Evolutionary conservation across 768 basidiomycete genomes (phyloP), one percentile per base, ranked within the genome.

Genomic region (Cystobasidium ongulense): DNA sequence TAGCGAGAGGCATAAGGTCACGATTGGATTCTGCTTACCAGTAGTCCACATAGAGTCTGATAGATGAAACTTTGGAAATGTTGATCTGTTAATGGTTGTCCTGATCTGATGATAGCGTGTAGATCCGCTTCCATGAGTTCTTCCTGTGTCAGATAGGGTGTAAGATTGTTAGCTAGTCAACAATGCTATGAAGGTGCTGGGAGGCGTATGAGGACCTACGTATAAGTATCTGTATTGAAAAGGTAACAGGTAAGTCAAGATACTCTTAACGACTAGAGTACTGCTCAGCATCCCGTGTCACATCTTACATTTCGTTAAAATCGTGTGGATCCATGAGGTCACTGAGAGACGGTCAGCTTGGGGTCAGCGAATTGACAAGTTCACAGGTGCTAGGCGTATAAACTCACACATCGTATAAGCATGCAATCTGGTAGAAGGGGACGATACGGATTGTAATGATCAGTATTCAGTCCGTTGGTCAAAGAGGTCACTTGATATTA

Each of bases 91-190:
- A 84, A 77, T 1, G 83, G 83, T 74, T 84, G 83, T 17, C 81
- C 81, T 1, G 82, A 82, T 17, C 83, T 82, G 57, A 84, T 83
- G 81, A 99, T 99, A 23, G 96, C 96, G 79, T 98, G 96, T 23
- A 99, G 85, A 86, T 99, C 96, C 70, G 96, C 96, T 81, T 99
- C 96, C 96, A 98, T 99, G 77, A 98, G 87, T 81, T 99, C 96
- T 84, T 98, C 94, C 90, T 98, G 82, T 64, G 64, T 82, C 78
- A 78, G 8, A 41, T 8, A 8, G 46, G 10, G 46, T 17, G 46
- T 21, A n/a, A n/a, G n/a, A n/a, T n/a, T n/a, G n/a, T n/a, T n/a
- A n/a, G n/a, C n/a, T n/a, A n/a, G n/a, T n/a, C n/a, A n/a, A n/a
- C n/a, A n/a, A n/a, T n/a, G n/a, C n/a, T n/a, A n/a, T n/a, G n/a